Percentiles rank a stretch among this genome's conserved stretches.
Conservation (phyloP, 768 basidiomycete species). For the Porphyrellus cyaneotinctus region DNA sequence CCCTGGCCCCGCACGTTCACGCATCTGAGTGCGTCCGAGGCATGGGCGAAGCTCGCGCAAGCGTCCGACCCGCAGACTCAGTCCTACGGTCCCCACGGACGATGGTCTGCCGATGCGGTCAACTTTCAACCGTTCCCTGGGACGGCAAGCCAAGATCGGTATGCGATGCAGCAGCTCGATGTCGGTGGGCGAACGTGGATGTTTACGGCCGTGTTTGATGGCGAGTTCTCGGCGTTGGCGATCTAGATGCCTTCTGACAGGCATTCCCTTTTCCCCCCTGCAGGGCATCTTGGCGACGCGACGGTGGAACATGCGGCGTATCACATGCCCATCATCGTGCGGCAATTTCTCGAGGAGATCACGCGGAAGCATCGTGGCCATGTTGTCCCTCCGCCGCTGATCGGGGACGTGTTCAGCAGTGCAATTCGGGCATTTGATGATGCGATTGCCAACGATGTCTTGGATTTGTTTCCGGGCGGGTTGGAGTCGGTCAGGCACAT, state of each 20-base stretch:
- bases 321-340: conserved; percentile 65
- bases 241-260: neutral
- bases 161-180: conserved; percentile 53
- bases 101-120: conserved; percentile 51
- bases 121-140: conserved; percentile 63
- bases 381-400: conserved; percentile 42
- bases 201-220: conserved; percentile 70
- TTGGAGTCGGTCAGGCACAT: conserved; percentile 46
- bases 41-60: conserved; percentile 49
- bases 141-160: conserved; percentile 59
- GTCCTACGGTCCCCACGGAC: conserved; percentile 34
- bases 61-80: conserved; percentile 50
- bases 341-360: conserved; percentile 50
- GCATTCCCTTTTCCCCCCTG: neutral
- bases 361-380: conserved; percentile 36
- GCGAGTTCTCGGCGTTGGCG: conserved; percentile 32
- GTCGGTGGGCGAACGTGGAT: conserved; percentile 56
- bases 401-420: conserved; percentile 53
- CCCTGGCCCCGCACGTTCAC: conserved; percentile 62
- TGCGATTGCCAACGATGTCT: conserved; percentile 61
- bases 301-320: conserved; percentile 66
- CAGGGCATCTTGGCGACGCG: conserved; percentile 66
- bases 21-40: conserved; percentile 44
- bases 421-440: conserved; percentile 62
- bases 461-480: conserved; percentile 57